phyloP scores from a whole-genome alignment of 345 rosid genomes.

The Microthlaspi erraticum region DNA sequence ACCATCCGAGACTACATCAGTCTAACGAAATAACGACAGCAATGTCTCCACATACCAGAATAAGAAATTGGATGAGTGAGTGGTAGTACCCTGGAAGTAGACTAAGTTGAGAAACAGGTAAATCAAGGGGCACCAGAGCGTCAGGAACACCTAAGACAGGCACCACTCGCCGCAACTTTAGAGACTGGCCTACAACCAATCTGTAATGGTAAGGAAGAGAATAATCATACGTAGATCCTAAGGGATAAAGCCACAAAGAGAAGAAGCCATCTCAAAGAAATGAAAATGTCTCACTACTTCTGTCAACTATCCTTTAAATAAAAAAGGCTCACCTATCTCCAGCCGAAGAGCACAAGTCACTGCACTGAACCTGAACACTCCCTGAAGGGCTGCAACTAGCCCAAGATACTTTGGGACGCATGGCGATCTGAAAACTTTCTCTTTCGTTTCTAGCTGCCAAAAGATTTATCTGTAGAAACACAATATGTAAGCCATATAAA shows the following conservation, averaged over 20 bases:
- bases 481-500: constrained; percentile 13
- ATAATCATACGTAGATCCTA: constrained; percentile 18
- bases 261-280: constrained; percentile 37
- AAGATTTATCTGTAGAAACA: constrained; percentile 69
- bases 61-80: constrained; percentile 1
- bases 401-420: constrained; percentile 97
- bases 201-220: constrained; percentile 52
- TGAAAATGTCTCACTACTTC: background rate
- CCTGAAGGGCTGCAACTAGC: constrained; percentile 68
- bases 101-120: constrained; percentile 72
- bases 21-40: constrained; percentile 5
- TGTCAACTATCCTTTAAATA: background rate
- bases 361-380: constrained; percentile 83
- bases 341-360: constrained; percentile 75
- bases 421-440: constrained; percentile 91
- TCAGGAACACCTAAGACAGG: constrained; percentile 92
- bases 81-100: constrained; percentile 76
- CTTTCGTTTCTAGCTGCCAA: constrained; percentile 97
- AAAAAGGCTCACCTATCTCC: constrained; percentile 75
- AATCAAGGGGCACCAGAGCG: constrained; percentile 95
- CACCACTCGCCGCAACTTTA: constrained; percentile 71
- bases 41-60: background rate
- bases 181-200: constrained; percentile 76
- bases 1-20: constrained; percentile 27
- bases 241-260: constrained; percentile 25